Evolutionary conservation across 2,329 filamentous ascomycete species (phyloP), one percentile per base, ranked within the genome.

Genomic region (Pseudopyricularia javanii): DNA sequence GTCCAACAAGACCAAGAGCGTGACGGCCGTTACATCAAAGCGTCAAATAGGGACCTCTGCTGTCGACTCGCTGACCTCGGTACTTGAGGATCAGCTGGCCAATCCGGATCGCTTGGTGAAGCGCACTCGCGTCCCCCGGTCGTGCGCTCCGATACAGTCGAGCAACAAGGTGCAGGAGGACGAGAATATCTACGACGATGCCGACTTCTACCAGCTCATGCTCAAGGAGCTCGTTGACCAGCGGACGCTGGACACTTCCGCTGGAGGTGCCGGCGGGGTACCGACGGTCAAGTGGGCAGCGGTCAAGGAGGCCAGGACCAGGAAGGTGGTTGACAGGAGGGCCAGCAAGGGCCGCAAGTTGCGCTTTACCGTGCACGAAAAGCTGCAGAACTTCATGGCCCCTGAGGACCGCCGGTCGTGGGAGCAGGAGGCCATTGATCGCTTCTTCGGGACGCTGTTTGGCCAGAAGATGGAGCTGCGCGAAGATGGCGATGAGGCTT

Each of bases 371-470:
- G 89, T 96, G 47, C 91, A 97, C 64, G 91, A 97, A 72, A 97
- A 97, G 73, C 69, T 98, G 63, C 88, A 95, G 71, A 96, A 96
- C 67, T 97, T 97, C 64, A 96, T 96, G 90, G 91, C 91, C 11
- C 84, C 90, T 0, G 89, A 96, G 66, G 87, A 95, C 64, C 75
- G 88, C 52, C 77, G 85, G 3, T 69, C 67, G 15, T 98, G 93
- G 93, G 86, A 88, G 56, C 82, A 85, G 59, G 78, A 80, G 55
- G 89, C 91, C 53, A 81, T 89, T 55, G 88, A 93, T 60, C 70
- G 80, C 54, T 81, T 91, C 66, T 91, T 91, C 64, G 82, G 82
- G 14, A 85, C 84, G 26, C 67, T 91, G 57, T 80, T 91, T 57
- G 87, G 87, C 0, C 82, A 85, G 61, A 83, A 81, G 65, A 75